Evolutionary conservation across 768 basidiomycete species (phyloP).

Genomic region (Lactarius deliciosus): DNA sequence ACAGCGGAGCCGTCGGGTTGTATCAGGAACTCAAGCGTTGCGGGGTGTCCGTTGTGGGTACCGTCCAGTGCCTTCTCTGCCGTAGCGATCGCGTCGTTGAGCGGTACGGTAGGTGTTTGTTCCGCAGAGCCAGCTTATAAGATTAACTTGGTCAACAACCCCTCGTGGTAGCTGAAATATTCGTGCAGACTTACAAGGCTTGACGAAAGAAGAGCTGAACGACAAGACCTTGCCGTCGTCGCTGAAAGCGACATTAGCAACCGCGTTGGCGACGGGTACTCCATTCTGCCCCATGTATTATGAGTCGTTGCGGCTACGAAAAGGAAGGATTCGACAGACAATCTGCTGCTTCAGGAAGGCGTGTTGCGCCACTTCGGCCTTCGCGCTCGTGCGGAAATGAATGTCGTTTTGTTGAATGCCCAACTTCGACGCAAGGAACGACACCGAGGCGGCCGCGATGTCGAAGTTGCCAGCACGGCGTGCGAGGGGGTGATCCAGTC

Average conservation of each 20-base stretch:
- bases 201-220: slow-evolving; percentile 49
- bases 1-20: slow-evolving; percentile 41
- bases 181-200: slow-evolving; percentile 39
- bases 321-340: slow-evolving; percentile 18
- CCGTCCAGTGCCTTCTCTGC: slow-evolving; percentile 43
- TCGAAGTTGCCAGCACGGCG: slow-evolving; percentile 29
- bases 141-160: background rate
- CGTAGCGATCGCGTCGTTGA: slow-evolving; percentile 39
- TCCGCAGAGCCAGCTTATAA: slow-evolving; percentile 30
- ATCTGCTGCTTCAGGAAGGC: slow-evolving; percentile 33
- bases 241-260: slow-evolving; percentile 47
- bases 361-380: slow-evolving; percentile 27
- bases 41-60: slow-evolving; percentile 42
- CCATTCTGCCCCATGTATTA: slow-evolving; percentile 33
- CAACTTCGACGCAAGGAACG: slow-evolving; percentile 33
- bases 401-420: slow-evolving; percentile 27
- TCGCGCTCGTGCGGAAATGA: slow-evolving; percentile 29
- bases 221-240: slow-evolving; percentile 43
- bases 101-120: slow-evolving; percentile 40
- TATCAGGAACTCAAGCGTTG: slow-evolving; percentile 44
- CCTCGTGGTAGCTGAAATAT: background rate
- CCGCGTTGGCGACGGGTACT: slow-evolving; percentile 42
- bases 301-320: background rate
- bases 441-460: slow-evolving; percentile 31
- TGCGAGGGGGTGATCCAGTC: slow-evolving; percentile 32